Base-by-base conservation (phyloP, 345 rosid genomes). In the Orychophragmus violaceus region DNA sequence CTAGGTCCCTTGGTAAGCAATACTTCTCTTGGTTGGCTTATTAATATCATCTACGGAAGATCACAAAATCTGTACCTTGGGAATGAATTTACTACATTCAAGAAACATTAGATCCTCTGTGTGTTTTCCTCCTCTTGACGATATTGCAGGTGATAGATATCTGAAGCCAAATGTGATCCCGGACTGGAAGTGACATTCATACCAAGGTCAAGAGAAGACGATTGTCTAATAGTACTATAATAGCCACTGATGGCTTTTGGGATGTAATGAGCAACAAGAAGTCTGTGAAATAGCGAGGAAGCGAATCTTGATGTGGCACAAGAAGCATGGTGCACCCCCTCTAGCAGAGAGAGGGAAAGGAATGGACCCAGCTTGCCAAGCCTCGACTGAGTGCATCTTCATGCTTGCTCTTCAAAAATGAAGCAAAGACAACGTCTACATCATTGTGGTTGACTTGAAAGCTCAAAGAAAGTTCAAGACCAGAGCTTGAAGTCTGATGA, bases 161-260 rank as follows among this genome's bases (percentile, higher is more conserved):
- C 75, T 94, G 78, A 90, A 94, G 66, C 99, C 99, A 5, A 88
- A 95, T 84, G 92, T 94, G 49, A 94, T 94, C 51, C 96, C 97
- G 95, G 88, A 13, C 97, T 95, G 11, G 97, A 94, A 83, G 97
- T 94, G 52, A 77, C 68, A 79, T 82, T 94, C 37, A 64, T 87
- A 71, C 91, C 96, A 0, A 69, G 99, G 69, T 84, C 85, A 18
- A 90, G 83, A 81, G 99, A 90, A 62, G 99, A 94, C 23, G 96
- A 90, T 50, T 90, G 97, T 81, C 87, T 94, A 16, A 69, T 90
- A 74, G 74, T n/a, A n/a, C n/a, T n/a, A n/a, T n/a, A n/a, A n/a
- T 90, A 56, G 97, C 96, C 1, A 90, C 97, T 17, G 99, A 93
- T 17, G 98, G 98, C 25, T 73, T 90, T 55, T 93, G 98, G 98